These are phyloP conservation scores for Fusarium denticulatum DNA, from an alignment of 2,329 filamentous ascomycete species.

Conservation along the genomic window DNA sequence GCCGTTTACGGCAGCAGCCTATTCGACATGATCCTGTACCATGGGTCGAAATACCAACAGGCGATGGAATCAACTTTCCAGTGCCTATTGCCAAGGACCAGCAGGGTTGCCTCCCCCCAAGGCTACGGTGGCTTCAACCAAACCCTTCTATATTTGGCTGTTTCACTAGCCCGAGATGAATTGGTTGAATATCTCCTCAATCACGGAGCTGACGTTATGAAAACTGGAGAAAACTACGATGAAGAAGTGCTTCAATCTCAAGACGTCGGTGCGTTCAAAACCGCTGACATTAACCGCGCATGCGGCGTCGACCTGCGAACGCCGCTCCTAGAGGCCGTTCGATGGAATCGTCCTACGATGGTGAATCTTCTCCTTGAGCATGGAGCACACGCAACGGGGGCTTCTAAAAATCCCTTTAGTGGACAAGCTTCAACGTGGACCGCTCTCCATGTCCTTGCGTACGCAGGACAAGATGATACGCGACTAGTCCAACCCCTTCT, in stretches of 20 bases:
- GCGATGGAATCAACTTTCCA: not conserved
- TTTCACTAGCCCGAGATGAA: not conserved
- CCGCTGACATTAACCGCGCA: not conserved
- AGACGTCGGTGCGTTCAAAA: not conserved
- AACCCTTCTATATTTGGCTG: not conserved
- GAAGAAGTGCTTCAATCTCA: not conserved
- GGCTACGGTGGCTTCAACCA: not conserved
- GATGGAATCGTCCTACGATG: not conserved
- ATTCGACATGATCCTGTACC: not conserved
- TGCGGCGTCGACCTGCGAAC: not conserved
- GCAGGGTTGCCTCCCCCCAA: not conserved
- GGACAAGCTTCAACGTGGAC: not conserved
- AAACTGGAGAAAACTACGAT: not conserved
- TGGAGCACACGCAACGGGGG: accelerated
- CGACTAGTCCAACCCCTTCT: not conserved
- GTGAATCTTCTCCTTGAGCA: not conserved
- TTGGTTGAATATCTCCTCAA: not conserved
- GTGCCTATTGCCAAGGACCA: not conserved
- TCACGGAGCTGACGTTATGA: not conserved
- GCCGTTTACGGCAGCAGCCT: not conserved
- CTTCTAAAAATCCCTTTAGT: not conserved
- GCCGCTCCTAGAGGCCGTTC: not conserved
- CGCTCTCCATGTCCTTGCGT: not conserved
- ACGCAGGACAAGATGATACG: not conserved
- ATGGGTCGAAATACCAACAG: not conserved